Evolutionary conservation across 2,329 filamentous ascomycete genomes (phyloP).

Genomic region (Alternaria sp.): DNA sequence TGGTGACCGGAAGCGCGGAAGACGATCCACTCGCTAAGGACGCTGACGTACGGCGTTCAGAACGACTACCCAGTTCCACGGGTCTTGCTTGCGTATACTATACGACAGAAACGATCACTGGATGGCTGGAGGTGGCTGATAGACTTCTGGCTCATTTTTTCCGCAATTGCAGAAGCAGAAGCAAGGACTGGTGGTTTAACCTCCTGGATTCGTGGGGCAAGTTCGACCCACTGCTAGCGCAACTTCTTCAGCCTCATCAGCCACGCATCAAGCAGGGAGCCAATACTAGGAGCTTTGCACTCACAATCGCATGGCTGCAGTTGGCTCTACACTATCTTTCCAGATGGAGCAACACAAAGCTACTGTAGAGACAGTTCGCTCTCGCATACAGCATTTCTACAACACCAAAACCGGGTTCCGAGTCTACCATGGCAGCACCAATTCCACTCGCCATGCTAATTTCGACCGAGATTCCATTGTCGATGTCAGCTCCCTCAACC

Average conservation of each 20-base stretch:
- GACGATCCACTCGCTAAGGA: constrained; percentile 29
- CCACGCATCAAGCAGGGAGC: constrained; percentile 6
- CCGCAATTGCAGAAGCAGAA: not conserved
- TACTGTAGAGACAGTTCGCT: constrained; percentile 33
- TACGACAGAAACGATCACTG: not conserved
- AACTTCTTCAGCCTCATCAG: constrained; percentile 15
- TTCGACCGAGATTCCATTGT: constrained; percentile 57
- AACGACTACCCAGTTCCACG: not conserved
- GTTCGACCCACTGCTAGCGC: constrained; percentile 11
- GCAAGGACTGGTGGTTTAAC: not conserved
- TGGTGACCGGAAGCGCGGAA: constrained; percentile 33
- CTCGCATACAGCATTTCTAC: constrained; percentile 38
- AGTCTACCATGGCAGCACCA: constrained; percentile 78
- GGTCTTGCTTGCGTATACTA: constrained; percentile 1
- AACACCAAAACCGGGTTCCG: constrained; percentile 39
- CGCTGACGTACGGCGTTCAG: constrained; percentile 27
- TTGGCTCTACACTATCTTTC: not conserved
- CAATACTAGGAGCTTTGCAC: not conserved
- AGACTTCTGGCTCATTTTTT: not conserved
- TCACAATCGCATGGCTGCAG: not conserved
- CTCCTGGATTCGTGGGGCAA: constrained; percentile 2
- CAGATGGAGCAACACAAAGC: constrained; percentile 36
- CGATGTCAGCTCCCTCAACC: constrained; percentile 71
- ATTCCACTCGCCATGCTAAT: constrained; percentile 71
- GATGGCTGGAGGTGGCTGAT: not conserved